A percentile compares a stretch with the other conserved stretches of the same genome.
phyloP scores from a whole-genome alignment of 139 green algal species.

The Chlamydomonas schloesseri region DNA sequence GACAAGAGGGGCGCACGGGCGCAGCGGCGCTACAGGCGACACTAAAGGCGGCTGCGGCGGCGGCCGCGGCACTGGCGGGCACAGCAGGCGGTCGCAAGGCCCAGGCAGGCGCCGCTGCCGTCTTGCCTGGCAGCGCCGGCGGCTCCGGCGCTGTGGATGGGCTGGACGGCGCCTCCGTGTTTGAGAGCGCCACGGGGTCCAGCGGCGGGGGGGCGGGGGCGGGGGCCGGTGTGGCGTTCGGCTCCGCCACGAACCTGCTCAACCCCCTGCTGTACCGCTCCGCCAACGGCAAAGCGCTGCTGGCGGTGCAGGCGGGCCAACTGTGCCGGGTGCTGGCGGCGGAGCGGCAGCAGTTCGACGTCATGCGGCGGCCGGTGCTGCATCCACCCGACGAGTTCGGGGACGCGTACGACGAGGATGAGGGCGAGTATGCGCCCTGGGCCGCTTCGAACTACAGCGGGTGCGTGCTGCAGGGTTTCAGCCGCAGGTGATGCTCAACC shows the following conservation, averaged over 20 bases:
- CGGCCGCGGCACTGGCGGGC: no score
- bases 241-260: background rate
- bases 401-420: background rate
- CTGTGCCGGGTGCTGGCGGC: constrained; percentile 3
- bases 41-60: no score
- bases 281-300: constrained; percentile 27
- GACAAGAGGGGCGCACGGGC: no score
- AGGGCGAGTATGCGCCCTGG: background rate
- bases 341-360: background rate
- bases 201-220: background rate
- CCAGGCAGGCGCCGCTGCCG: no score
- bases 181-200: no score
- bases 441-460: background rate
- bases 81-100: no score
- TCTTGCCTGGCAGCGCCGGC: no score
- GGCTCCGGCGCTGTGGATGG: no score
- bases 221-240: background rate
- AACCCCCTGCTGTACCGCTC: background rate
- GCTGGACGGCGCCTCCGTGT: no score
- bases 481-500: no score
- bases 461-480: background rate
- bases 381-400: background rate
- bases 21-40: no score
- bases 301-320: constrained; percentile 26
- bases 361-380: background rate